Evolutionary conservation across 2,329 filamentous ascomycete genomes (phyloP), one percentile per base, ranked within the genome.

Genomic region (Sphaceloma murrayae): DNA sequence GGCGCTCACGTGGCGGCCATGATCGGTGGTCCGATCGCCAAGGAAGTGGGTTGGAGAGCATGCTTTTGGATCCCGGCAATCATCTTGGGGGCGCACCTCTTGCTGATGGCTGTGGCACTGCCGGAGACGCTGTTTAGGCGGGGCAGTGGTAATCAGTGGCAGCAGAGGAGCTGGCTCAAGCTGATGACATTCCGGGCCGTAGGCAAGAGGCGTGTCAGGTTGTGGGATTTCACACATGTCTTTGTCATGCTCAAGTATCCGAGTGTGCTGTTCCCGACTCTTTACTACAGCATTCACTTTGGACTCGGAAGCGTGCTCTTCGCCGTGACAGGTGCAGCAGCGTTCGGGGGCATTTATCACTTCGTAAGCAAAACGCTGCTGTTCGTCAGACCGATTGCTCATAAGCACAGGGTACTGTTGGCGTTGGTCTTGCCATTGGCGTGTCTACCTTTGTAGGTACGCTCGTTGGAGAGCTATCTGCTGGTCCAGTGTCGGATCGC

Each of bases 201-300:
- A 21, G 6, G 48, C 42, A 22, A 38, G 45, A 8, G 51, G 52
- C 32, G 43, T 30, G 18, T 54, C 8, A 42, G 29, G 5, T 21
- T 52, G n/a, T 34, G 42, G 24, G 55, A 58, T 32, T 58, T 57
- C 29, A 46, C 49, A 2, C 48, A 51, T 27, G 47, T 48, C 30
- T 54, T 58, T 33, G 43, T 46, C 43, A 56, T 58, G 55, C 49
- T 58, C 6, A 52, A 46, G 31, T 58, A 57, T 43, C 53, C 53
- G n/a, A 43, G 48, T 7, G 53, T 58, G 18, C 31, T 53, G 14
- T 44, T 58, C 11, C 53, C 55, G 10, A 50, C 47, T 4, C 19
- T 56, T 7, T 58, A 55, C 43, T 58, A 58, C 47, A 48, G 46
- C 34, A 48, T 52, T n/a, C 43, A 49, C 16, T 57, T 56, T 40